Percentiles rank a stretch among this genome's conserved stretches.
These are phyloP conservation scores for Pythium diclinum DNA, from an alignment of 352 stramenopile genomes.

Conservation along the genomic window DNA sequence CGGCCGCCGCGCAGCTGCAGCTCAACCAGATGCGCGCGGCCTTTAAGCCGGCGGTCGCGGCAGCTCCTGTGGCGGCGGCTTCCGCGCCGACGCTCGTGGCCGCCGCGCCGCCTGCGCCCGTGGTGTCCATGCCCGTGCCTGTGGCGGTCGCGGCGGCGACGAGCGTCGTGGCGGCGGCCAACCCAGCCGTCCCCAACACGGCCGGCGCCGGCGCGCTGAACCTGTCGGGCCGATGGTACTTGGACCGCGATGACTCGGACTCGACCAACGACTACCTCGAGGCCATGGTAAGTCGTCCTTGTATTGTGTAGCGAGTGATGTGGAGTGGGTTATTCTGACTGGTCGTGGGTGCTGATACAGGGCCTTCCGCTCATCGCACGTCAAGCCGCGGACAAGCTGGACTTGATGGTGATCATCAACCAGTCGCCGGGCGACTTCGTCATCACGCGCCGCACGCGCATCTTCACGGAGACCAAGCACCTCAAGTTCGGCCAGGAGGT, in stretches of 20 bases:
- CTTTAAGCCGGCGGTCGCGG: constrained; percentile 57
- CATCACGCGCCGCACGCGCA: constrained; percentile 84
- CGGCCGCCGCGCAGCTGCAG: constrained; percentile 39
- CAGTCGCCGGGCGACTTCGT: constrained; percentile 81
- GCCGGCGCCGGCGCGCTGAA: constrained; percentile 74
- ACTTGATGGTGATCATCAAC: constrained; percentile 88
- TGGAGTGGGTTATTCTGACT: constrained; percentile 3
- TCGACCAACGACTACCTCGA: constrained; percentile 90
- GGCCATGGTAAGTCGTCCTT: constrained; percentile 49
- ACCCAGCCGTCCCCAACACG: constrained; percentile 61
- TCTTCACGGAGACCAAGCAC: constrained; percentile 88
- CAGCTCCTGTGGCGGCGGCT: constrained; percentile 32
- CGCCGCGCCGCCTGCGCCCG: constrained; percentile 15
- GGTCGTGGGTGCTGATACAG: constrained; percentile 19
- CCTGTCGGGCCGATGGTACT: constrained; percentile 78
- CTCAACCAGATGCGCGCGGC: constrained; percentile 69
- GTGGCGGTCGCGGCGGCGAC: constrained; percentile 23
- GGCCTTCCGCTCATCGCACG: constrained; percentile 82
- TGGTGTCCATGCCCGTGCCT: constrained; percentile 13
- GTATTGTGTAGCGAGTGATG: not conserved
- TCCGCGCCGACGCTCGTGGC: constrained; percentile 25
- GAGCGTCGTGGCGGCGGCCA: constrained; percentile 27
- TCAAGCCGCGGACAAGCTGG: constrained; percentile 84
- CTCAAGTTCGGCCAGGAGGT: constrained; percentile 87
- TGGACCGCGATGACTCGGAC: constrained; percentile 86